A percentile compares a stretch with the other conserved stretches of the same genome.
phyloP scores from a whole-genome alignment of 2,329 filamentous ascomycete genomes.

The Beauveria pseudobassiana region DNA sequence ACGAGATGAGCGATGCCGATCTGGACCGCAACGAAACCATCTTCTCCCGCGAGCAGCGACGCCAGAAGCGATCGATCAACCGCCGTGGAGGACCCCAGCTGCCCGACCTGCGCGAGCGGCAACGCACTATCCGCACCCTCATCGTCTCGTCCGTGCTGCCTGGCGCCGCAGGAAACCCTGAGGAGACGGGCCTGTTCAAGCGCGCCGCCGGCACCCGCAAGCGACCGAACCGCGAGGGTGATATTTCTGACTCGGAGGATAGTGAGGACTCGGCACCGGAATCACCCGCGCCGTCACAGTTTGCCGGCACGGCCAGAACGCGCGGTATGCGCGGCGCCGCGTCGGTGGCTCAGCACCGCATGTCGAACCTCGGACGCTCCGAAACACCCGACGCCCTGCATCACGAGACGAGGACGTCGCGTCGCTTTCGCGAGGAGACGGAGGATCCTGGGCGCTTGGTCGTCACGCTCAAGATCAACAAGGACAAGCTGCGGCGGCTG shows the following conservation, averaged over 20 bases:
- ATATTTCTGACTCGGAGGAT: conserved; percentile 80
- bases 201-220: conserved; percentile 56
- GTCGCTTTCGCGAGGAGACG: conserved; percentile 67
- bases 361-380: conserved; percentile 74
- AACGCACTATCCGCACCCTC: conserved; percentile 85
- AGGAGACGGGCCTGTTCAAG: conserved; percentile 85
- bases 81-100: conserved; percentile 84
- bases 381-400: conserved; percentile 76
- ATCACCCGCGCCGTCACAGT: conserved; percentile 70
- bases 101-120: conserved; percentile 92
- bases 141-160: conserved; percentile 90
- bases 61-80: conserved; percentile 93
- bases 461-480: conserved; percentile 67
- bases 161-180: conserved; percentile 69
- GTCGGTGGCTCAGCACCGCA: conserved; percentile 76
- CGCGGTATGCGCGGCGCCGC: conserved; percentile 86
- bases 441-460: conserved; percentile 64
- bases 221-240: conserved; percentile 53
- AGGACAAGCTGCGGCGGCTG: conserved; percentile 62
- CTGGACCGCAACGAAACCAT: conserved; percentile 86
- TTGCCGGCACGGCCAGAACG: conserved; percentile 75
- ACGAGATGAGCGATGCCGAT: conserved; percentile 86
- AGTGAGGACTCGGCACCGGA: conserved; percentile 83
- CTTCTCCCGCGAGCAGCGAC: conserved; percentile 85
- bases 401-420: conserved; percentile 64